Evolutionary conservation across 2,329 filamentous ascomycete genomes (phyloP).

Genomic region (Exophiala viscosa): DNA sequence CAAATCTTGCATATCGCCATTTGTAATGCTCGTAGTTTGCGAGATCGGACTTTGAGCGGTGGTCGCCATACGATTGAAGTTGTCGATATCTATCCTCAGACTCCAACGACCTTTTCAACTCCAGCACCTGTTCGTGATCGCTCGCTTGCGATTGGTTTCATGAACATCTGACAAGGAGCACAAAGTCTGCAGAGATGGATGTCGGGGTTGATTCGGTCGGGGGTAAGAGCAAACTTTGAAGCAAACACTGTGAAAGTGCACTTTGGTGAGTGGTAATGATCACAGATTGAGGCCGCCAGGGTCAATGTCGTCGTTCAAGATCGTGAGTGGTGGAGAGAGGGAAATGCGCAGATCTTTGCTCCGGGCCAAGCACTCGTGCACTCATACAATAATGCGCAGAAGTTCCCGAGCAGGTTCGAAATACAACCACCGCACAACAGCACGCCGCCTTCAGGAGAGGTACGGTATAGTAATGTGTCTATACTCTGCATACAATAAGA

Average conservation of each 20-base stretch:
- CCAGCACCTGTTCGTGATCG: constrained; percentile 2
- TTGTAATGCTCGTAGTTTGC: constrained; percentile 36
- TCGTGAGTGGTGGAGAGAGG: not conserved
- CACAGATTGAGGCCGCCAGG: not conserved
- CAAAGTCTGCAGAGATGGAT: not conserved
- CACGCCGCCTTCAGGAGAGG: no score
- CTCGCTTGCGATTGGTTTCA: constrained; percentile 4
- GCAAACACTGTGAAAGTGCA: not conserved
- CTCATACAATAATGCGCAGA: no score
- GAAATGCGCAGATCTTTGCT: constrained; percentile 1
- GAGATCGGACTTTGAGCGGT: constrained; percentile 28
- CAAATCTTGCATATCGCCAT: constrained; percentile 42
- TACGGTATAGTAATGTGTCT: no score
- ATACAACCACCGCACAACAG: no score
- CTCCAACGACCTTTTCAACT: constrained; percentile 4
- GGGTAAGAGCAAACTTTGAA: not conserved
- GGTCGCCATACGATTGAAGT: constrained; percentile 18
- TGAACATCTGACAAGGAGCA: constrained; percentile 7
- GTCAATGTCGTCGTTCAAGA: not conserved
- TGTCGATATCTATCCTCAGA: not conserved
- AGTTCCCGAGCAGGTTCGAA: no score
- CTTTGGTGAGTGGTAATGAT: not conserved
- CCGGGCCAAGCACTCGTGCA: not conserved
- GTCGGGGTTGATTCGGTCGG: not conserved
- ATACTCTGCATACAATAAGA: no score